Evolutionary conservation across 768 basidiomycete genomes (phyloP), one percentile per base, ranked within the genome.

Genomic region (Psilocybe azurescens): DNA sequence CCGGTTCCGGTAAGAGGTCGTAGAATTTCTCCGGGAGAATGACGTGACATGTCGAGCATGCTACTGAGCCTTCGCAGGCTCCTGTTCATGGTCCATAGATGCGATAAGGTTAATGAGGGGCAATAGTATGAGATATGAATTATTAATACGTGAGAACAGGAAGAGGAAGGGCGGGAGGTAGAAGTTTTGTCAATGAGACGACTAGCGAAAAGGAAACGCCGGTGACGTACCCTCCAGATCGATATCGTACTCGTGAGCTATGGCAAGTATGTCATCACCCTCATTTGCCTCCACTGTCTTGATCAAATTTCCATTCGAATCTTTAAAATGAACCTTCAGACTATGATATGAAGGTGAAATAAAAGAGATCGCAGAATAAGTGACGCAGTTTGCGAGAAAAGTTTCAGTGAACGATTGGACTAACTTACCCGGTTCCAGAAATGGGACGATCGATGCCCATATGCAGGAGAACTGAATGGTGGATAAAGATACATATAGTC

Each of bases 191-290:
- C 24, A 24, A 24, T 24, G 24, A 39, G 33, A 56, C 32, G 36
- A 49, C 24, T 30, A 1, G 39, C 20, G 5, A 11, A 53, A 36
- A 41, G 36, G 50, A 50, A 39, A 9, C 18, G 44, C 41, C 30
- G n/a, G 41, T 29, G 36, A 72, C 83, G 63, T 65, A 94, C 96
- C 96, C 82, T 99, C 97, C 18, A 99, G 81, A 72, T 99, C 97
- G 58, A 99, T 86, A 69, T 99, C 97, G 71, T 97, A 88, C 74
- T 97, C 96, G 70, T 98, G 95, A 5, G 96, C 95, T 58, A 99
- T 81, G 24, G 89, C 88, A 33, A 99, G 78, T 39, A 99, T 77
- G 71, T 97, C 94, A 71, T 99, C 97, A 9, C 96, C 97, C 69
- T 96, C 95, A 73, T 91, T 95, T 2, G 85, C 97, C 72, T 98